These are phyloP conservation scores for Debaryomycetaceae sp. DNA, from an alignment of 1,139 yeast species.

Conservation along the genomic window DNA sequence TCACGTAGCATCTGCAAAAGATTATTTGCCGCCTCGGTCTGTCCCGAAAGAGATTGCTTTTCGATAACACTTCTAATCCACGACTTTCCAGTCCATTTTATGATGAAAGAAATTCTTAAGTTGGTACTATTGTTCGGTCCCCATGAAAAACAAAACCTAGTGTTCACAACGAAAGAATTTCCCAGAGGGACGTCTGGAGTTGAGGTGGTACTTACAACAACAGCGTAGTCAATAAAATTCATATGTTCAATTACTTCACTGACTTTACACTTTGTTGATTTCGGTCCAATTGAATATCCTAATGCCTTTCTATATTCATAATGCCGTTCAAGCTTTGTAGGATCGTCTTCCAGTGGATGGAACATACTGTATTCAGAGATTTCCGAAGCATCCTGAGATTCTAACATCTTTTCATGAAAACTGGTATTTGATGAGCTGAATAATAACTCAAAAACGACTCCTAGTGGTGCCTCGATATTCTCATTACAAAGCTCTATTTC, in stretches of 20 bases:
- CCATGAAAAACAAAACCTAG: slow-evolving; percentile 51
- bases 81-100: slow-evolving; percentile 55
- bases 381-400: slow-evolving; percentile 47
- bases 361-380: slow-evolving; percentile 42
- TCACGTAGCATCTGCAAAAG: slow-evolving; percentile 25
- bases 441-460: slow-evolving; percentile 44
- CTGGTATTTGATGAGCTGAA: slow-evolving; percentile 41
- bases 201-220: slow-evolving; percentile 35
- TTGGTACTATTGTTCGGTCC: slow-evolving; percentile 38
- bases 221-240: slow-evolving; percentile 35
- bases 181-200: slow-evolving; percentile 67
- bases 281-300: slow-evolving; percentile 57
- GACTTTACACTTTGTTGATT: slow-evolving; percentile 51
- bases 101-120: slow-evolving; percentile 40
- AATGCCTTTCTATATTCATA: slow-evolving; percentile 46
- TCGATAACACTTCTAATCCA: slow-evolving; percentile 58
- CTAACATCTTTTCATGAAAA: slow-evolving; percentile 41
- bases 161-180: slow-evolving; percentile 47
- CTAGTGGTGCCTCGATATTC: slow-evolving; percentile 44
- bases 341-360: slow-evolving; percentile 28
- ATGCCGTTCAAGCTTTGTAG: slow-evolving; percentile 28
- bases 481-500: slow-evolving; percentile 37
- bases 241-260: slow-evolving; percentile 41
- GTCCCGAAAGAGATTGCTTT: slow-evolving; percentile 48
- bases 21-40: slow-evolving; percentile 35